Conservation (phyloP, 1,284 basidiomycete genomes). For the Coniferiporia sulphurascens region DNA sequence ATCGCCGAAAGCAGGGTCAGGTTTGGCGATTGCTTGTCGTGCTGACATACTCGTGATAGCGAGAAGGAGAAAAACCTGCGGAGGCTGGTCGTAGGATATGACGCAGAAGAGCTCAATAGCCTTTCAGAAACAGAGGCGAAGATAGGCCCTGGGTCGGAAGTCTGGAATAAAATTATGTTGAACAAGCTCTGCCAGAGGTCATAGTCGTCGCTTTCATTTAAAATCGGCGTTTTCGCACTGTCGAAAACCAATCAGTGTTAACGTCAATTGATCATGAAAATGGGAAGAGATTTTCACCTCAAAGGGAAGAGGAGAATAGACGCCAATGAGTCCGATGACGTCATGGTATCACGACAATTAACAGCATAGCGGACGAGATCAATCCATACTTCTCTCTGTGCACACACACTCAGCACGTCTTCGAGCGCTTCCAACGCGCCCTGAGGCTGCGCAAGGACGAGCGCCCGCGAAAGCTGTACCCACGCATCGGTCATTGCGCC, state of each 20-base stretch:
- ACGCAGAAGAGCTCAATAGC: background rate
- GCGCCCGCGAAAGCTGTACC: background rate
- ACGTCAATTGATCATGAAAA: background rate
- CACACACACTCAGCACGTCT: background rate
- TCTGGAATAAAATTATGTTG: background rate
- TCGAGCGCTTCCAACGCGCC: conserved; percentile 2
- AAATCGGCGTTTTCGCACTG: background rate
- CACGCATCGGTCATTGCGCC: conserved; percentile 4
- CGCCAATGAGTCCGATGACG: background rate
- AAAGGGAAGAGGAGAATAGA: background rate
- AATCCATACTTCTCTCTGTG: conserved; percentile 10
- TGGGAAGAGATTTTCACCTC: background rate
- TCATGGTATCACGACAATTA: background rate
- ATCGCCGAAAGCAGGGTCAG: background rate
- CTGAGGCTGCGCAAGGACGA: background rate
- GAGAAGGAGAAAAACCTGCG: background rate
- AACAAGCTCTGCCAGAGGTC: background rate
- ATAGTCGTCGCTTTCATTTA: background rate
- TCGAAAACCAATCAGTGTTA: background rate
- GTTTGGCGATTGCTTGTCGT: background rate
- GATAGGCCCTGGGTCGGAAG: background rate
- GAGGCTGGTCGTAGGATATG: background rate
- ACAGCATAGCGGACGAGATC: conserved; percentile 5
- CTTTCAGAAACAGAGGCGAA: background rate
- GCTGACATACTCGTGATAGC: background rate